Conservation (phyloP, 768 basidiomycete species). For the Candolleomyces eurysporus region DNA sequence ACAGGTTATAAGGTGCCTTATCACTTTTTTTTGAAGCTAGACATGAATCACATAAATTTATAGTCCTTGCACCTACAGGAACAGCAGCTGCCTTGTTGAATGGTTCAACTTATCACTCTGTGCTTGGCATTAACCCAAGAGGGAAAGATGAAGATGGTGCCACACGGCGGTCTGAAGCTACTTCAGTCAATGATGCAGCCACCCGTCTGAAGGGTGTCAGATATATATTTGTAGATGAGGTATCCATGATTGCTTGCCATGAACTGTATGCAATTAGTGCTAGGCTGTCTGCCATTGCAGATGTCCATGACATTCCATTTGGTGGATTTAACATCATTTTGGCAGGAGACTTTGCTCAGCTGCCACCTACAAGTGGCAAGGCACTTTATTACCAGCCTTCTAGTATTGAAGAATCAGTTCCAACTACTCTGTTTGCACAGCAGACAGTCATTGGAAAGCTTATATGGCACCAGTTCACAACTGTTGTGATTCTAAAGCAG, state of each 20-base stretch:
- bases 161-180: too few relatives aligned
- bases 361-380: slow-evolving; percentile 33
- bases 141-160: too few relatives aligned
- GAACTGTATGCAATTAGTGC: slow-evolving; percentile 29
- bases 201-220: slow-evolving; percentile 16
- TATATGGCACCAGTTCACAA: too few relatives aligned
- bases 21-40: slow-evolving; percentile 17
- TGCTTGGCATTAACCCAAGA: slow-evolving; percentile 29
- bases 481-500: too few relatives aligned
- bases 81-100: slow-evolving; percentile 26
- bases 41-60: slow-evolving; percentile 20
- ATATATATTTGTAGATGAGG: too few relatives aligned
- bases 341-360: slow-evolving; percentile 45
- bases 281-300: slow-evolving; percentile 17
- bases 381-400: too few relatives aligned
- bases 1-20: slow-evolving; percentile 23
- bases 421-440: too few relatives aligned
- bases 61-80: slow-evolving; percentile 31
- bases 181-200: slow-evolving; percentile 14
- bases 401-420: too few relatives aligned
- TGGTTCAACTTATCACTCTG: slow-evolving; percentile 36
- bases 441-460: too few relatives aligned
- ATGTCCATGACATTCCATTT: slow-evolving; percentile 21
- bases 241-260: slow-evolving; percentile 39
- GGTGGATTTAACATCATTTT: slow-evolving; percentile 42